Evolutionary conservation across 805 yeast genomes (phyloP).

Genomic region (Candida morakotiae): DNA sequence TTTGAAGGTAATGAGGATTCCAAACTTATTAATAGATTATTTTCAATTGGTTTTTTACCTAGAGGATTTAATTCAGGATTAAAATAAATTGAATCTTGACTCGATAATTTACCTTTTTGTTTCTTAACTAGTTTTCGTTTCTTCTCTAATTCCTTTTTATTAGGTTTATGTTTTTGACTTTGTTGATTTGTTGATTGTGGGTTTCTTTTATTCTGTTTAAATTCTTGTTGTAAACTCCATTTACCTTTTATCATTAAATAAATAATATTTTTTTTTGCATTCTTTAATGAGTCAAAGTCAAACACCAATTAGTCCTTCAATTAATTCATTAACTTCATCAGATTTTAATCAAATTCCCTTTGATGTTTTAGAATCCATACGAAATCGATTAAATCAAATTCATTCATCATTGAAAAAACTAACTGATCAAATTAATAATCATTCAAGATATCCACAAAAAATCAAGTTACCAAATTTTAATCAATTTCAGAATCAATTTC

Average conservation of each 20-base stretch:
- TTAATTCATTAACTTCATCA: conserved; percentile 23
- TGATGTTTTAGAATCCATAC: conserved; percentile 36
- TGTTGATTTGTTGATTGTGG: conserved; percentile 32
- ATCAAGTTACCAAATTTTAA: conserved; percentile 47
- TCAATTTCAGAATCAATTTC: conserved; percentile 78
- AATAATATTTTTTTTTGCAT: neutral
- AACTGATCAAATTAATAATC: conserved; percentile 33
- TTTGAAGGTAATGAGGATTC: conserved; percentile 20
- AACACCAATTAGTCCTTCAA: conserved; percentile 6
- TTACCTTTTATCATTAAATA: conserved; percentile 23
- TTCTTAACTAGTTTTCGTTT: conserved; percentile 14
- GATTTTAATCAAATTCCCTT: conserved; percentile 25
- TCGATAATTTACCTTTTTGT: conserved; percentile 31
- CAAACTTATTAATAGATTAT: conserved; percentile 4
- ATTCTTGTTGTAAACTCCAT: conserved; percentile 35
- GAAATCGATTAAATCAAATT: conserved; percentile 40
- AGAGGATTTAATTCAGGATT: conserved; percentile 65
- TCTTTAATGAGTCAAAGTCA: conserved; percentile 7
- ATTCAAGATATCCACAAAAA: conserved; percentile 31
- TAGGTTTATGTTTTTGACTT: conserved; percentile 30
- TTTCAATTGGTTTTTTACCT: conserved; percentile 47
- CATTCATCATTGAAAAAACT: conserved; percentile 36
- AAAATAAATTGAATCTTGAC: conserved; percentile 50
- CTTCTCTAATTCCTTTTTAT: conserved; percentile 16
- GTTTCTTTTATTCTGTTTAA: conserved; percentile 31